These are phyloP conservation scores for Reutealis trisperma DNA, from an alignment of 345 rosid genomes.

Conservation along the genomic window DNA sequence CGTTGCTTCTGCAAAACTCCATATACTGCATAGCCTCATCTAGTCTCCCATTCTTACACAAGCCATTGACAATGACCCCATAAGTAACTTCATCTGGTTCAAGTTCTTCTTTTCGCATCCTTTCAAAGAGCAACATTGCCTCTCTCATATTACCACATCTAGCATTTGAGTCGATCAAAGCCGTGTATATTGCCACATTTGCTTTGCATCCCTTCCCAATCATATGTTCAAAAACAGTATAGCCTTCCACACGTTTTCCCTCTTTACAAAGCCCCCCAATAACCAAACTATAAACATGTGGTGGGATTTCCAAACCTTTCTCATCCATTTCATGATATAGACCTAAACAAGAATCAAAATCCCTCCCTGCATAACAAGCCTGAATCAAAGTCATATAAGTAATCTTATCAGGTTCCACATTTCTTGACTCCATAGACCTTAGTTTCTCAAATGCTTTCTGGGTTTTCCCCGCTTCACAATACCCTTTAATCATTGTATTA, in stretches of 20 bases:
- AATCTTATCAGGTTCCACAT: slow-evolving; percentile 74
- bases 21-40: slow-evolving; percentile 67
- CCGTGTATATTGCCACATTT: slow-evolving; percentile 79
- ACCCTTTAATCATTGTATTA: slow-evolving; percentile 87
- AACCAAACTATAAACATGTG: slow-evolving; percentile 75
- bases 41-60: slow-evolving; percentile 75
- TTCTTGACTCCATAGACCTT: slow-evolving; percentile 65
- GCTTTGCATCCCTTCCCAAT: slow-evolving; percentile 52
- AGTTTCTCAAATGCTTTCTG: slow-evolving; percentile 64
- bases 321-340: slow-evolving; percentile 86
- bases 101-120: slow-evolving; percentile 72
- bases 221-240: slow-evolving; percentile 69
- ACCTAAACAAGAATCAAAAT: slow-evolving; percentile 63
- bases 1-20: slow-evolving; percentile 47
- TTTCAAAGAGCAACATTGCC: slow-evolving; percentile 64
- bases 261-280: slow-evolving; percentile 82
- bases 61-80: slow-evolving; percentile 63
- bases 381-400: slow-evolving; percentile 84
- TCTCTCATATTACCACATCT: slow-evolving; percentile 68
- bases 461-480: slow-evolving; percentile 65
- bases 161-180: slow-evolving; percentile 73
- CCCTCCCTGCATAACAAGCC: slow-evolving; percentile 68
- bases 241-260: slow-evolving; percentile 69
- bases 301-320: slow-evolving; percentile 66
- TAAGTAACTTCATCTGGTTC: slow-evolving; percentile 74